phyloP scores from a whole-genome alignment of 2,329 filamentous ascomycete species.

The Penicillium thymicola region DNA sequence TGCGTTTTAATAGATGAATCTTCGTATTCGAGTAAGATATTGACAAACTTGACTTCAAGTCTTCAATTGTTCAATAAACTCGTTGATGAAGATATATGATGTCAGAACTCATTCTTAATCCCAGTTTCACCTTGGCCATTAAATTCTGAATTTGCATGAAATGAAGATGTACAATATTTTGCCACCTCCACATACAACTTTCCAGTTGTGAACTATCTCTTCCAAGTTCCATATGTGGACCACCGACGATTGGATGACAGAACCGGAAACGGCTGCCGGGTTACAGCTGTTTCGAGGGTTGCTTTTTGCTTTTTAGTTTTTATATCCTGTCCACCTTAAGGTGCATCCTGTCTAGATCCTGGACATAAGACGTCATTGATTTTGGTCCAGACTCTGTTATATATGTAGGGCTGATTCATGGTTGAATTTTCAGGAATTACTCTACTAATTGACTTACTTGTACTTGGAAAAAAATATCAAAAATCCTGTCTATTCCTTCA shows the following conservation, averaged over 20 bases:
- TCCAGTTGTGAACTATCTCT: background rate
- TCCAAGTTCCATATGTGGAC: background rate
- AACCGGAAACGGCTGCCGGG: constrained; percentile 7
- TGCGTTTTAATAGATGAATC: background rate
- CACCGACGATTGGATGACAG: background rate
- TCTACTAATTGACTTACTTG: background rate
- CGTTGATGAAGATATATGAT: background rate
- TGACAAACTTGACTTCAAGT: background rate
- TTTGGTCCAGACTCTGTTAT: constrained; percentile 2
- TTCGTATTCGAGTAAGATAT: background rate
- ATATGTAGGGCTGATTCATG: background rate
- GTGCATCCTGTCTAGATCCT: background rate
- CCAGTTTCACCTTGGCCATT: background rate
- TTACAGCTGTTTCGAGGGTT: background rate
- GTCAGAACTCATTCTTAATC: background rate
- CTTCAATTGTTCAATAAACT: background rate
- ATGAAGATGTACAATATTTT: background rate
- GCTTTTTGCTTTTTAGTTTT: background rate
- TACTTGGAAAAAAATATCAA: background rate
- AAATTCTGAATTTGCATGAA: too few relatives aligned
- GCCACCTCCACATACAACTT: background rate
- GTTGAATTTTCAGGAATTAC: background rate
- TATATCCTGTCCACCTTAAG: too few relatives aligned
- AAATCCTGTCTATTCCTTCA: background rate
- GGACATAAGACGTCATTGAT: constrained; percentile 2